Base-by-base conservation (phyloP, 2,329 filamentous ascomycete genomes). In the Shiraia bambusicola region DNA sequence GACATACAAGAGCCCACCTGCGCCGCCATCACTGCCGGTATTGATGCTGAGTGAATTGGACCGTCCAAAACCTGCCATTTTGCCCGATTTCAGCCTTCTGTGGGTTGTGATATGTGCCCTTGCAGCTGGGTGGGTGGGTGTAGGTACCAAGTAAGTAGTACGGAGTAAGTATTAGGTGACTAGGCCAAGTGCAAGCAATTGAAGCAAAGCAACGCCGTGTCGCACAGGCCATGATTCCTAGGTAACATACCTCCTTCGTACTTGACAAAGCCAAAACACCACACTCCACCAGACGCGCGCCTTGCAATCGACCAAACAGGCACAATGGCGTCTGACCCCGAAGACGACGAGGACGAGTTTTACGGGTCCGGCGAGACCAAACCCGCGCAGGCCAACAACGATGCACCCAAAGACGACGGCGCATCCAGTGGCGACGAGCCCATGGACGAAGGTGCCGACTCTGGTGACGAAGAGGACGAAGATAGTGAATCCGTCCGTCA, bases 21-120 rank as follows among this genome's bases (percentile, higher is more conserved):
- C 61, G 47, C 72, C 72, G 37, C 71, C 33, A 37, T 71, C 70
- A 59, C 74, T 59, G 47, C 72, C 72, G 14, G 78, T 81, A 56
- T 80, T 81, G 56, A 81, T 73, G 45, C 72, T 76, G 58, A 81
- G 66, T 42, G 72, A 73, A 56, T 75, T 75, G 16, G 72, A 75
- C 33, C 73, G 67, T 31, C 72, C 72, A 52, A 76, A 72, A 30
- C 71, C 71, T 57, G 72, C 55, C 65, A 70, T 69, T 49, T 13
- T 22, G 19, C 19, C 4, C 19, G 19, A 5, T 22, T 22, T 22
- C 19, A 8, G 19, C 4, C 19, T 4, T 22, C 4, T 22, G 19
- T 22, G 19, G 19, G 4, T 31, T n/a, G n/a, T n/a, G n/a, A n/a
- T n/a, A n/a, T n/a, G n/a, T n/a, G n/a, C n/a, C n/a, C n/a, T n/a